A percentile compares a stretch with the other conserved stretches of the same genome.
These are phyloP conservation scores for Schoenoplectus tabernaemontani DNA, from an alignment of 202 grass and related monocot species.

Conservation along the genomic window DNA sequence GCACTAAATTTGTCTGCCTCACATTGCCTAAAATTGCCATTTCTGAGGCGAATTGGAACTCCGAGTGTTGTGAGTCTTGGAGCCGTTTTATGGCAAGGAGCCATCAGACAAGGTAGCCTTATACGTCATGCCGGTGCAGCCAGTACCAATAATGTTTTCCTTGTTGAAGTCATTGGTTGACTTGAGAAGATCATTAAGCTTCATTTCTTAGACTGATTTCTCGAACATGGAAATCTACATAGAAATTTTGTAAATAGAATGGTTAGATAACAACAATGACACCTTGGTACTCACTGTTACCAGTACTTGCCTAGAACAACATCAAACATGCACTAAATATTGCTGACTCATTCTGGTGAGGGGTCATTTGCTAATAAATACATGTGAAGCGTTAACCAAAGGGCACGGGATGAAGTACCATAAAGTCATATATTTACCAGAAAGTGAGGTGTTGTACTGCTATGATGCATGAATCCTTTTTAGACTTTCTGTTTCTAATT, in stretches of 20 bases:
- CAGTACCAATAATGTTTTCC: constrained; percentile 77
- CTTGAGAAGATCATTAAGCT: constrained; percentile 75
- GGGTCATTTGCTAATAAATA: too few relatives aligned
- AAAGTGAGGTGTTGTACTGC: background rate
- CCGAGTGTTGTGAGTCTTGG: constrained; percentile 69
- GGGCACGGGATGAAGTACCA: background rate
- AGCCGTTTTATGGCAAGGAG: constrained; percentile 87
- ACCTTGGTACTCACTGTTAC: background rate
- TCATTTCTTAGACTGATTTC: constrained; percentile 90
- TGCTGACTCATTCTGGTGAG: background rate
- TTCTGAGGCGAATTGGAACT: constrained; percentile 69
- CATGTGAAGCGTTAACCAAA: background rate
- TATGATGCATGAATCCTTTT: background rate
- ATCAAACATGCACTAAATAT: background rate
- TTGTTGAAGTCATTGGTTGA: constrained; percentile 85
- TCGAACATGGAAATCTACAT: constrained; percentile 91
- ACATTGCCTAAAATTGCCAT: constrained; percentile 75
- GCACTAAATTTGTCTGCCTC: constrained; percentile 68
- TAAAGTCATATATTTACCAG: background rate
- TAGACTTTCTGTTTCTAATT: background rate
- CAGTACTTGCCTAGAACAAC: background rate
- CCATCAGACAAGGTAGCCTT: constrained; percentile 77
- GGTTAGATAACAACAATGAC: background rate
- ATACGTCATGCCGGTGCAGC: constrained; percentile 70
- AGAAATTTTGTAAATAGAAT: constrained; percentile 7